Base-by-base conservation (phyloP, 116 monocot species). In the Phalaenopsis hybrid region DNA sequence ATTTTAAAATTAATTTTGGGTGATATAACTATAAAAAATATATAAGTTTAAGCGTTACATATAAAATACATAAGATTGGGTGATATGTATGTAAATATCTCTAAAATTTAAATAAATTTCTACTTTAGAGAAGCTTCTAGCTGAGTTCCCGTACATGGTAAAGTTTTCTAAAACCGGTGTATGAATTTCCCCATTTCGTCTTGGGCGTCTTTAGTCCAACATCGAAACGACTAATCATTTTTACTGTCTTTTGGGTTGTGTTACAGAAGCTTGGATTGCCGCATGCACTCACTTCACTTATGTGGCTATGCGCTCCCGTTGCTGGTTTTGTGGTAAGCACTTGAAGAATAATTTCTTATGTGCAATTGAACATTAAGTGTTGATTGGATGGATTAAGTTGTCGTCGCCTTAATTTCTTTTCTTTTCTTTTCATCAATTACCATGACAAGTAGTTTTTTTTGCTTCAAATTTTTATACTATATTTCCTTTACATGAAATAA, bases 281-380 rank as follows among this genome's bases (percentile, higher is more conserved):
- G 2, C 92, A 92, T 85, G 75, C 92, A 4, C 87, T 92, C 16
- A 85, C 86, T 57, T 92, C 92, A 72, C 33, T 92, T 34, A 90
- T 92, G 88, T n/a, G n/a, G n/a, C n/a, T n/a, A n/a, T n/a, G n/a
- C 23, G 92, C 90, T 25, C 92, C 92, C 43, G 61, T 92, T 73
- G 92, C 92, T 73, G 92, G 92, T 43, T 88, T 92, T 76, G 43
- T 92, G 28, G 92, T 92, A 80, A 89, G 8, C 67, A 21, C 21
- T 67, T 25, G 8, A 37, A 37, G 37, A 37, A 37, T 1, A 37
- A 3, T 37, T 0, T 7, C 4, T 63, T 25, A 28, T 23, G 10
- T 8, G 9, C 25, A 67, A 67, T 67, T 25, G 2, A 28, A 28
- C 25, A 21, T 67, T 67, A 37, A 37, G 37, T 37, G 37, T 65